Percentiles rank a stretch among this genome's conserved stretches.
Evolutionary conservation across 2,329 filamentous ascomycete genomes (phyloP).

Genomic region (Monosporascus sp.): DNA sequence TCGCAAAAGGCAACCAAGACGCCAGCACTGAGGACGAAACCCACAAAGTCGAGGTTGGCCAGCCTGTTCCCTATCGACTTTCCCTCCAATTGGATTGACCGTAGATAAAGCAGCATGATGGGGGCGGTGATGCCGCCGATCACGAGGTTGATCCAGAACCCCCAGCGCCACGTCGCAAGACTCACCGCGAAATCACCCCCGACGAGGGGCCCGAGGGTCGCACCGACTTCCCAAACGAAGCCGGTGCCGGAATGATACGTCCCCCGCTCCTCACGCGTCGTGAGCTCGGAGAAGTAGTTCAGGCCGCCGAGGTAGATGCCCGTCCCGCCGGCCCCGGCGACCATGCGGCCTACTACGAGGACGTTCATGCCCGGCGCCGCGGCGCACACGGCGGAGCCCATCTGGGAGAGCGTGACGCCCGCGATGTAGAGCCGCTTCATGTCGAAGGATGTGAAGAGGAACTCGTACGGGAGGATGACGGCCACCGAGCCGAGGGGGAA

Average conservation of each 20-base stretch:
- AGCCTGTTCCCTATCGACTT: slow-evolving; percentile 25
- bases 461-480: slow-evolving; percentile 31
- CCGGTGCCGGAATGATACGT: slow-evolving; percentile 20
- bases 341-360: slow-evolving; percentile 42
- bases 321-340: slow-evolving; percentile 39
- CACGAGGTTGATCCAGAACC: slow-evolving; percentile 53
- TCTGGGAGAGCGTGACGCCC: slow-evolving; percentile 14
- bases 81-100: slow-evolving; percentile 23
- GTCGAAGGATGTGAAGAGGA: slow-evolving; percentile 36
- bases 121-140: slow-evolving; percentile 33
- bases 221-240: slow-evolving; percentile 31
- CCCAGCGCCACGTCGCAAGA: slow-evolving; percentile 40
- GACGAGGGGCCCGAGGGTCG: slow-evolving; percentile 37
- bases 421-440: slow-evolving; percentile 33
- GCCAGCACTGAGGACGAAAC: slow-evolving; percentile 37
- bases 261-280: slow-evolving; percentile 16
- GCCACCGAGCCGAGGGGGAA: slow-evolving; percentile 36
- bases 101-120: slow-evolving; percentile 28
- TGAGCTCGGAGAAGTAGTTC: slow-evolving; percentile 16
- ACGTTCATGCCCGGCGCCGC: slow-evolving; percentile 39
- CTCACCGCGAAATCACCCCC: slow-evolving; percentile 41
- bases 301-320: slow-evolving; percentile 36
- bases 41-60: slow-evolving; percentile 38
- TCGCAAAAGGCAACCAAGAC: slow-evolving; percentile 35
- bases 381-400: slow-evolving; percentile 34